phyloP scores from a whole-genome alignment of 257 asterid genomes.

The Salvia hispanica region DNA sequence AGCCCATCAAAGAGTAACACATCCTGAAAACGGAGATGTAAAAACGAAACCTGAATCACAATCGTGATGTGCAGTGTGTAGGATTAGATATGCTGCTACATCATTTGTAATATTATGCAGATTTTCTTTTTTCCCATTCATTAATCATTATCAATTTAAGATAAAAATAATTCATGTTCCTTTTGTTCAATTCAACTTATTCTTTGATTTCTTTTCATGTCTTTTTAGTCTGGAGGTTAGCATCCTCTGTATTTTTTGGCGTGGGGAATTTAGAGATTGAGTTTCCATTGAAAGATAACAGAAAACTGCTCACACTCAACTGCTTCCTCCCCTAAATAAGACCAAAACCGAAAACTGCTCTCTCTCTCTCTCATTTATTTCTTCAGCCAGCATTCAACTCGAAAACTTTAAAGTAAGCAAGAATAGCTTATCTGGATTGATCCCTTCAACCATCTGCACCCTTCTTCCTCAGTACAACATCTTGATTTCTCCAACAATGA shows the following conservation, averaged over 20 bases:
- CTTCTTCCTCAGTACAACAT: slow-evolving; percentile 36
- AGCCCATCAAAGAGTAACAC: slow-evolving; percentile 35
- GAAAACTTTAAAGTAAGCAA: slow-evolving; percentile 57
- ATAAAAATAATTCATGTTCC: neutral
- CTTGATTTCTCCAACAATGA: slow-evolving; percentile 71
- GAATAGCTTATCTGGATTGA: slow-evolving; percentile 62
- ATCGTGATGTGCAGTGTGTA: slow-evolving; percentile 39
- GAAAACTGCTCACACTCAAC: neutral
- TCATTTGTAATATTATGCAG: slow-evolving; percentile 48
- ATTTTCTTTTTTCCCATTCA: slow-evolving; percentile 27
- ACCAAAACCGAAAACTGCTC: neutral
- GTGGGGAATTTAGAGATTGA: neutral
- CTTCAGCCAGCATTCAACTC: slow-evolving; percentile 43
- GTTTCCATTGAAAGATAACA: neutral
- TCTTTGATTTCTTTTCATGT: too few relatives aligned
- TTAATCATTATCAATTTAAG: slow-evolving; percentile 22
- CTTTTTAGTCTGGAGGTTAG: neutral
- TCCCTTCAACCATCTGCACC: slow-evolving; percentile 58
- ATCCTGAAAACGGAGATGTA: slow-evolving; percentile 60
- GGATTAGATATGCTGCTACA: slow-evolving; percentile 40
- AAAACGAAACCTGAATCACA: slow-evolving; percentile 43
- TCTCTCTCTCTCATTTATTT: slow-evolving; percentile 28
- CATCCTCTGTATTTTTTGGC: neutral
- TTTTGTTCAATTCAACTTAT: neutral
- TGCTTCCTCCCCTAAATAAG: neutral